Evolutionary conservation across 371 early-diverging fungal genomes (phyloP).

Genomic region (Globomyces sp.): DNA sequence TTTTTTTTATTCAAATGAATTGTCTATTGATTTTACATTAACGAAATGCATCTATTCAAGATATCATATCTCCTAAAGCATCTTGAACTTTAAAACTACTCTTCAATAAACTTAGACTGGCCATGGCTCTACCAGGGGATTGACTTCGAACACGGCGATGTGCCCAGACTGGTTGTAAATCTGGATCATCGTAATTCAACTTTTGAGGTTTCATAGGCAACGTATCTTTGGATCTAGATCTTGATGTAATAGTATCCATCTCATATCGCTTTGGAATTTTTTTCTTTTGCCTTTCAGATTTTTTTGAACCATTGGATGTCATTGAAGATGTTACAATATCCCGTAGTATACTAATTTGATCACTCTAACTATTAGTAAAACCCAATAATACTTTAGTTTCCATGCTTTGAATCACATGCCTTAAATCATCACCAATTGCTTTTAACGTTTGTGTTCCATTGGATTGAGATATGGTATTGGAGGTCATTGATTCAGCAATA

Average conservation of each 20-base stretch:
- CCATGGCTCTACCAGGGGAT: conserved; percentile 33
- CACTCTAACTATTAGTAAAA: conserved; percentile 27
- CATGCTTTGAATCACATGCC: conserved; percentile 45
- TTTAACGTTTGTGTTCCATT: conserved; percentile 23
- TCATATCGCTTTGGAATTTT: conserved; percentile 11
- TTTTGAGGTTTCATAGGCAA: background rate
- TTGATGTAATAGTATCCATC: conserved; percentile 13
- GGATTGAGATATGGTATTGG: conserved; percentile 7
- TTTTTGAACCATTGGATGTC: background rate
- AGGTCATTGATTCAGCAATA: conserved; percentile 25
- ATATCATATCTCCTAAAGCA: conserved; percentile 24
- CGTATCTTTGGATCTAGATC: conserved; percentile 5
- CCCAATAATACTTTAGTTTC: conserved; percentile 36
- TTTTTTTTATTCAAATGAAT: too few relatives aligned
- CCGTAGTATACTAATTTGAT: conserved; percentile 47
- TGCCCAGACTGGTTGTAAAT: background rate
- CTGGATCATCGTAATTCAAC: too few relatives aligned
- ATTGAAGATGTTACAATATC: conserved; percentile 38
- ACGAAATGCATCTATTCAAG: background rate
- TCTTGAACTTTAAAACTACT: conserved; percentile 48
- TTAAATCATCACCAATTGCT: conserved; percentile 42
- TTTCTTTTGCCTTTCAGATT: conserved; percentile 6
- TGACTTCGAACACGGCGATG: conserved; percentile 15
- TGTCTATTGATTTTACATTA: background rate
- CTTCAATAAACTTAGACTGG: conserved; percentile 41